These are phyloP conservation scores for Xylaria intraflava DNA, from an alignment of 495 filamentous ascomycete species.

Conservation along the genomic window DNA sequence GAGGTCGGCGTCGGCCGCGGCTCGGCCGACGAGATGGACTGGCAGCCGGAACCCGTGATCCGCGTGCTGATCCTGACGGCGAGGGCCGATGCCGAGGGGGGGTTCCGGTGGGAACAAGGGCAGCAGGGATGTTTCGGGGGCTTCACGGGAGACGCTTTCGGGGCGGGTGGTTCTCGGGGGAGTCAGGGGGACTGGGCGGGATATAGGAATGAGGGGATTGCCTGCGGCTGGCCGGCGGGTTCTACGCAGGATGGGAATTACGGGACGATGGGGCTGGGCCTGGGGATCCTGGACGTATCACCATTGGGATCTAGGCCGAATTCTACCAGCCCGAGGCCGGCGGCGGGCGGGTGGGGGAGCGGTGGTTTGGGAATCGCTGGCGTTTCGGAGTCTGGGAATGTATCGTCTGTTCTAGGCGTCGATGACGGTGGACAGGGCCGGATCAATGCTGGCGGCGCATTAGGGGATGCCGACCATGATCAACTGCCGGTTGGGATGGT, in stretches of 20 bases:
- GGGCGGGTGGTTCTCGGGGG: too few relatives aligned
- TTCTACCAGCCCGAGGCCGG: not conserved
- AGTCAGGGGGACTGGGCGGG: too few relatives aligned
- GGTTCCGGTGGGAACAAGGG: not conserved
- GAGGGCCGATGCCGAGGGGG: not conserved
- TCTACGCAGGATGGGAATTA: not conserved
- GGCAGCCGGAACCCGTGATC: conserved; percentile 29
- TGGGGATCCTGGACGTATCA: not conserved
- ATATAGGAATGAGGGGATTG: too few relatives aligned
- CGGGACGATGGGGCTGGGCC: not conserved
- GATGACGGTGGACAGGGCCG: not conserved
- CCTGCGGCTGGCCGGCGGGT: too few relatives aligned
- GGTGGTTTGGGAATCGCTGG: not conserved
- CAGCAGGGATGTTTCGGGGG: not conserved
- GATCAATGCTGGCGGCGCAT: not conserved
- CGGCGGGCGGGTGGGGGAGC: not conserved
- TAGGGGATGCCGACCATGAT: not conserved
- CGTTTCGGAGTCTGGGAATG: not conserved
- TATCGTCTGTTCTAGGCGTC: not conserved
- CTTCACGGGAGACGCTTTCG: too few relatives aligned
- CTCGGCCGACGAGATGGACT: conserved; percentile 31
- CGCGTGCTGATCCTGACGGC: conserved; percentile 14
- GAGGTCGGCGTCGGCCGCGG: conserved; percentile 25
- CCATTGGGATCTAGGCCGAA: not conserved
- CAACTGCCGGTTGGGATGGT: not conserved